Evolutionary conservation across 2,329 filamentous ascomycete species (phyloP).

Genomic region (Claviceps pazoutovae): DNA sequence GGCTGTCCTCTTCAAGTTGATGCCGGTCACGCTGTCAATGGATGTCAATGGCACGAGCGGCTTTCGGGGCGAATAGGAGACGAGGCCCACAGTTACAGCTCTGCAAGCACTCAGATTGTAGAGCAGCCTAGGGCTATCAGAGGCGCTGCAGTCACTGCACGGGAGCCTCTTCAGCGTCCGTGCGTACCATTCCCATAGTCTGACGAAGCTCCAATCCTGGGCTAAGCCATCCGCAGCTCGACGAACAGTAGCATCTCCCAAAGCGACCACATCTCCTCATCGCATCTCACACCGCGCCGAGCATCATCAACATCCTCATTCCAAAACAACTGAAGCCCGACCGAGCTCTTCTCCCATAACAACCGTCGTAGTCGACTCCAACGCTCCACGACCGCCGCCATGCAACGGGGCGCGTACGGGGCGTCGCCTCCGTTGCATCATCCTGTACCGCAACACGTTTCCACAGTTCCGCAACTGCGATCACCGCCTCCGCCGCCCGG

Average conservation of each 20-base stretch:
- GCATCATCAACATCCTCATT: background rate
- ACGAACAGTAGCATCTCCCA: constrained; percentile 7
- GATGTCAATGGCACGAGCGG: background rate
- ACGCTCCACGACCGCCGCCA: constrained; percentile 22
- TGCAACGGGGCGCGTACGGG: constrained; percentile 78
- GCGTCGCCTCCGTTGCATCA: constrained; percentile 92
- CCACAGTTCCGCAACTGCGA: constrained; percentile 89
- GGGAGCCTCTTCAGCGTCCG: too few species aligned
- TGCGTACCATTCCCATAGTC: too few species aligned
- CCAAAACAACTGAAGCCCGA: background rate
- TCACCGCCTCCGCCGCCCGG: constrained; percentile 74
- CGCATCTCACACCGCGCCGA: constrained; percentile 8
- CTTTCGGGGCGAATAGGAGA: background rate
- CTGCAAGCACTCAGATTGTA: too few species aligned
- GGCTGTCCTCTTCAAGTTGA: too few species aligned
- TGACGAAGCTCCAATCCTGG: too few species aligned
- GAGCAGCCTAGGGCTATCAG: too few species aligned
- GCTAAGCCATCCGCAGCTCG: too few species aligned
- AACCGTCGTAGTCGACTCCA: background rate
- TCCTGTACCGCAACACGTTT: constrained; percentile 95
- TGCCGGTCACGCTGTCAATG: too few species aligned
- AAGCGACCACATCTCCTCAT: constrained; percentile 24
- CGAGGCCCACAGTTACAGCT: too few species aligned
- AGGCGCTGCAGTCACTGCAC: too few species aligned
- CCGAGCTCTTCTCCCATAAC: background rate